phyloP scores from a whole-genome alignment of 257 asterid species.

The Nicotiana benthamiana region DNA sequence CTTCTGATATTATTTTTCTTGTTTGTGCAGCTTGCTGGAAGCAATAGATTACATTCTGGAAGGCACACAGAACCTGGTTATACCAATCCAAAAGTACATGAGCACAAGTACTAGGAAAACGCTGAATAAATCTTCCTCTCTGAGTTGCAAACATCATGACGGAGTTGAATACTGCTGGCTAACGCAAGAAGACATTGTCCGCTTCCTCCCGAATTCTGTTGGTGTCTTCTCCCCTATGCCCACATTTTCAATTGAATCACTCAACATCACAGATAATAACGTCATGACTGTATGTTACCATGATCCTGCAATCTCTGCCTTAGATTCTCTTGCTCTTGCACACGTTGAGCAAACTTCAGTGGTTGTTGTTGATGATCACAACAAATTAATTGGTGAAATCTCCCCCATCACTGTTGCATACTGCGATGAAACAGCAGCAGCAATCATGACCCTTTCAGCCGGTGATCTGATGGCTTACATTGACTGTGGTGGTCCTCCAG shows the following conservation, averaged over 20 bases:
- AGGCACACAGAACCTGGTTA: slow-evolving; percentile 71
- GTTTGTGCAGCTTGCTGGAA: slow-evolving; percentile 47
- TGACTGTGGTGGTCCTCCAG: slow-evolving; percentile 64
- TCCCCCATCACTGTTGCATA: slow-evolving; percentile 57
- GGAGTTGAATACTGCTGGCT: slow-evolving; percentile 59
- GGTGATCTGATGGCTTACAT: slow-evolving; percentile 67
- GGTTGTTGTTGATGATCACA: slow-evolving; percentile 59
- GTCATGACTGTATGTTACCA: slow-evolving; percentile 38
- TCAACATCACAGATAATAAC: slow-evolving; percentile 39
- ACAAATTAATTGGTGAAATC: slow-evolving; percentile 60
- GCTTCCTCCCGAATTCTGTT: slow-evolving; percentile 67
- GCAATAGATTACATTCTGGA: slow-evolving; percentile 68
- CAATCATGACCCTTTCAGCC: slow-evolving; percentile 52
- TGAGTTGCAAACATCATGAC: slow-evolving; percentile 8
- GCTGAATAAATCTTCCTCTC: slow-evolving; percentile 21
- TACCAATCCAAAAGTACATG: slow-evolving; percentile 43
- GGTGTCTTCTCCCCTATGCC: slow-evolving; percentile 61
- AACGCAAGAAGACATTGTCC: slow-evolving; percentile 61
- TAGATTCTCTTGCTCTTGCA: slow-evolving; percentile 33
- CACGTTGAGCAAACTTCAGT: slow-evolving; percentile 49
- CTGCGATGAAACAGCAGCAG: slow-evolving; percentile 60
- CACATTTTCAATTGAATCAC: slow-evolving; percentile 39
- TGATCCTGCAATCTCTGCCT: slow-evolving; percentile 50
- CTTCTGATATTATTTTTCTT: background rate
- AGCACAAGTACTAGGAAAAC: slow-evolving; percentile 36